A percentile compares a stretch with the other conserved stretches of the same genome.
Evolutionary conservation across 148 eudicot species (phyloP).

Genomic region (Pouteria glomerata): DNA sequence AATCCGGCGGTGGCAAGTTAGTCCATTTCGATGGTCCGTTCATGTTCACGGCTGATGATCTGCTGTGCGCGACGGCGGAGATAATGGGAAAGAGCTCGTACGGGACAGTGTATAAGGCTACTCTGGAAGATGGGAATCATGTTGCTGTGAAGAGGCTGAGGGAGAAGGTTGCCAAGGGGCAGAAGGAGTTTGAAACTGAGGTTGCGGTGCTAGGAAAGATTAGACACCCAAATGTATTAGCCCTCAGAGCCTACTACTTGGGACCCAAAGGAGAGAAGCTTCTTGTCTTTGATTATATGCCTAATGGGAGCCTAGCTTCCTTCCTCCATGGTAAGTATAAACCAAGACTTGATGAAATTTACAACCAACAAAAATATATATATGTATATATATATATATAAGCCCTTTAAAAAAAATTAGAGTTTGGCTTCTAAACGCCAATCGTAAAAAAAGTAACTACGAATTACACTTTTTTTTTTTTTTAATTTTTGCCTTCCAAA

Average conservation of each 20-base stretch:
- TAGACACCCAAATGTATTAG: constrained; percentile 66
- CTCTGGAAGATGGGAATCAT: constrained; percentile 72
- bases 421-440: too few relatives aligned
- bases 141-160: constrained; percentile 90
- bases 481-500: too few relatives aligned
- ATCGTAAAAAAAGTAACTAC: too few relatives aligned
- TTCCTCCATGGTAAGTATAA: constrained; percentile 73
- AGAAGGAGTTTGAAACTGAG: constrained; percentile 85
- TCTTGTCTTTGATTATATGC: too few relatives aligned
- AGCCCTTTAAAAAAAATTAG: too few relatives aligned
- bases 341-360: not conserved
- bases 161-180: constrained; percentile 77
- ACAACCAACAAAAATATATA: too few relatives aligned
- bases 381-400: too few relatives aligned
- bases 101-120: constrained; percentile 86
- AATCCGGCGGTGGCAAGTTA: constrained; percentile 54
- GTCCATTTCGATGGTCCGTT: constrained; percentile 87
- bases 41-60: constrained; percentile 83
- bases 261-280: constrained; percentile 95
- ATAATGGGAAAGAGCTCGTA: constrained; percentile 85
- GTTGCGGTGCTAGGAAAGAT: constrained; percentile 66
- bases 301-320: constrained; percentile 87
- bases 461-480: too few relatives aligned
- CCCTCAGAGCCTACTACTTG: constrained; percentile 81
- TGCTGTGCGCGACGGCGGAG: constrained; percentile 85